These are phyloP conservation scores for Balakata baccata DNA, from an alignment of 345 rosid species.

Conservation along the genomic window DNA sequence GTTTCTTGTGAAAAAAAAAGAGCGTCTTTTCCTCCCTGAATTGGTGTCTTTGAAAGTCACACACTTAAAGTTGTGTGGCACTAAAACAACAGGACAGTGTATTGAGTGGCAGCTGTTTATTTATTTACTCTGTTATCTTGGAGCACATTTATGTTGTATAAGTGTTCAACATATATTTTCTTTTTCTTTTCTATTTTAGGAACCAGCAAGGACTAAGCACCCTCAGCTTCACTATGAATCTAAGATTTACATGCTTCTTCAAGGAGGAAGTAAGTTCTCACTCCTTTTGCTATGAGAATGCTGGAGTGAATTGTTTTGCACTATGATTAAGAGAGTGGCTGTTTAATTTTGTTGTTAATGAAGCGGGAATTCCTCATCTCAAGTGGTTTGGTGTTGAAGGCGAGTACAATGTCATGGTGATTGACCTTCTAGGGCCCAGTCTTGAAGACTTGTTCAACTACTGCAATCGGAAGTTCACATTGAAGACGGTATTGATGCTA, in stretches of 20 bases:
- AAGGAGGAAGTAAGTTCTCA: slow-evolving; percentile 28
- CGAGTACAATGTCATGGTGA: slow-evolving; percentile 29
- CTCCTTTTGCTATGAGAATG: neutral
- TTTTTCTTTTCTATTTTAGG: slow-evolving; percentile 10
- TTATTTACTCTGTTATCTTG: neutral
- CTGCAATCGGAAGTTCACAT: slow-evolving; percentile 24
- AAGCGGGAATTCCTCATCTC: slow-evolving; percentile 32
- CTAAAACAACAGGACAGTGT: neutral
- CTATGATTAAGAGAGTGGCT: neutral
- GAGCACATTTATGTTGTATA: neutral
- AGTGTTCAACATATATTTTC: neutral
- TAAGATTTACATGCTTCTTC: slow-evolving; percentile 28
- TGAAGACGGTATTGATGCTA: slow-evolving; percentile 30
- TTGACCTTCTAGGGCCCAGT: slow-evolving; percentile 28
- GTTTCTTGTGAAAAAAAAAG: neutral
- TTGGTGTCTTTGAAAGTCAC: neutral
- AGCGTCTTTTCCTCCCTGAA: neutral
- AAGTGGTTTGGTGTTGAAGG: slow-evolving; percentile 32
- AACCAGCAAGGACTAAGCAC: slow-evolving; percentile 27
- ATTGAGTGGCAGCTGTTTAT: neutral
- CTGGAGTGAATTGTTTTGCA: neutral
- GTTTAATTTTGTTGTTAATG: slow-evolving; percentile 2
- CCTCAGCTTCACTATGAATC: slow-evolving; percentile 31
- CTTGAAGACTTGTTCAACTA: slow-evolving; percentile 32
- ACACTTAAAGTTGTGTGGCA: neutral